Evolutionary conservation across 495 filamentous ascomycete genomes (phyloP).

Genomic region (Talaromyces thailandensis): DNA sequence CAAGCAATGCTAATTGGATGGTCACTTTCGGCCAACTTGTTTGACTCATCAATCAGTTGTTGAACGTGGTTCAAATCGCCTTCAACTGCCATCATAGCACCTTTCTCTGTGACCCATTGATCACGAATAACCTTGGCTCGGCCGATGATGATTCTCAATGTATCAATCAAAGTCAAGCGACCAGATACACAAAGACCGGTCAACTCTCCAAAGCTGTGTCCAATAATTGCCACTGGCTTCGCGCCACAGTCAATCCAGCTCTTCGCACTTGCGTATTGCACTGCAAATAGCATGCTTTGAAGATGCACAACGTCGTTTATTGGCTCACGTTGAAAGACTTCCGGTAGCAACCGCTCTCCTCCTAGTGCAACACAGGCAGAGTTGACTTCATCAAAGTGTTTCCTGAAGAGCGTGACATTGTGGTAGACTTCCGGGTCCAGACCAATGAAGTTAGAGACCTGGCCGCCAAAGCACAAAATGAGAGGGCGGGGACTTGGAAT

Average conservation of each 20-base stretch:
- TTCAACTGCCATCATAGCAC: constrained; percentile 33
- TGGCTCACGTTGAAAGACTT: constrained; percentile 33
- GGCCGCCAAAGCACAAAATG: constrained; percentile 47
- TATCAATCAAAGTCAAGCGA: constrained; percentile 17
- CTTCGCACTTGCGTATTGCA: constrained; percentile 30
- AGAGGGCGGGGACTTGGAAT: constrained; percentile 17
- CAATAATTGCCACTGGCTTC: constrained; percentile 23
- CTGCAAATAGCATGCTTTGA: constrained; percentile 28
- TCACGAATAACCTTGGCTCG: constrained; percentile 28
- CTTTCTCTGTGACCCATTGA: constrained; percentile 29
- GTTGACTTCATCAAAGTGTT: constrained; percentile 32
- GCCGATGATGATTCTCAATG: constrained; percentile 24
- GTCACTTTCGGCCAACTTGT: background rate
- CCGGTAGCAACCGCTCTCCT: constrained; percentile 33
- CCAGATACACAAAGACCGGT: constrained; percentile 21
- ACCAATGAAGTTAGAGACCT: constrained; percentile 35
- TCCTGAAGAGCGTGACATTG: constrained; percentile 19
- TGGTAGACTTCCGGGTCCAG: constrained; percentile 30
- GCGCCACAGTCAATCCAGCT: constrained; percentile 30
- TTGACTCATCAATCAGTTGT: constrained; percentile 13
- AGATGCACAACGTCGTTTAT: constrained; percentile 30
- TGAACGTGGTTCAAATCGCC: constrained; percentile 4
- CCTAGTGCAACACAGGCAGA: constrained; percentile 15
- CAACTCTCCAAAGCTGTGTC: constrained; percentile 33
- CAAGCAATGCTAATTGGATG: constrained; percentile 36